These are phyloP conservation scores for Gossypium ekmanianum DNA, from an alignment of 345 rosid genomes.

Conservation along the genomic window DNA sequence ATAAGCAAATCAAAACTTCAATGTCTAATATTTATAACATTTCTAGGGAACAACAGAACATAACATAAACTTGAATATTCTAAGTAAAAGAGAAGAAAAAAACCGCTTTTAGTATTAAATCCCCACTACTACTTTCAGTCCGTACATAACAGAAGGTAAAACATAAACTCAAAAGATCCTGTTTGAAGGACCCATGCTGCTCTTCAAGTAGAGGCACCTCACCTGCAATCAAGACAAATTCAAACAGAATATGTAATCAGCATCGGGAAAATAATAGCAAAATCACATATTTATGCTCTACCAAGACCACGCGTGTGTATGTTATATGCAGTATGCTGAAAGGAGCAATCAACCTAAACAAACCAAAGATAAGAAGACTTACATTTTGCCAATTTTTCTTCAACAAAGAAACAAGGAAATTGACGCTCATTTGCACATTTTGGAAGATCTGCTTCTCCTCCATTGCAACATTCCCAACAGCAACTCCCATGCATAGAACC, in stretches of 20 bases:
- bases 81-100: not conserved
- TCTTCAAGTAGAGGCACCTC: slow-evolving; percentile 73
- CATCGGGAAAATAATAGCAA: not conserved
- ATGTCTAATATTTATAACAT: slow-evolving; percentile 20
- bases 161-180: slow-evolving; percentile 44
- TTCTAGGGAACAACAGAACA: slow-evolving; percentile 13
- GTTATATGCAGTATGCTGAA: not conserved
- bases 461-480: slow-evolving; percentile 61
- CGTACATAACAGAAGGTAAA: not conserved
- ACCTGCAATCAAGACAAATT: slow-evolving; percentile 35
- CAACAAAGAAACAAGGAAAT: slow-evolving; percentile 74
- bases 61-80: slow-evolving; percentile 4
- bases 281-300: not conserved
- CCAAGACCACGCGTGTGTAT: too few relatives aligned
- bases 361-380: slow-evolving; percentile 14
- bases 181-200: slow-evolving; percentile 67
- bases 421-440: slow-evolving; percentile 73
- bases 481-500: slow-evolving; percentile 86
- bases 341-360: not conserved
- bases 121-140: not conserved
- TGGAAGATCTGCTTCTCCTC: slow-evolving; percentile 83
- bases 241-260: not conserved
- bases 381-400: slow-evolving; percentile 86
- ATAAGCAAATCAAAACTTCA: slow-evolving; percentile 12
- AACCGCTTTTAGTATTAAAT: not conserved